phyloP scores from a whole-genome alignment of 306 rosid genomes.

The Styphnolobium japonicum region DNA sequence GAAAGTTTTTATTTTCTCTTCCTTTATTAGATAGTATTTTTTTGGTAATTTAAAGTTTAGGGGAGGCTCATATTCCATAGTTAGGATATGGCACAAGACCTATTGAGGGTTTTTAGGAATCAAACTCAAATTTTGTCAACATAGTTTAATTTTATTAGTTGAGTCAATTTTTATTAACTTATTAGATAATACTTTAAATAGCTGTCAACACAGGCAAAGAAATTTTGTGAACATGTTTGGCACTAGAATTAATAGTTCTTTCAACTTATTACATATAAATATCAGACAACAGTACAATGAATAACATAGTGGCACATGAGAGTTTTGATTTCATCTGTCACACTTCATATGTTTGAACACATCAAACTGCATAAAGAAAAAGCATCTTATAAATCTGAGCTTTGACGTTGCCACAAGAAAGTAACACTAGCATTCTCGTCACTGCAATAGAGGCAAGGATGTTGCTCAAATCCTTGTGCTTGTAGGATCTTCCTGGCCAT shows the following conservation, averaged over 20 bases:
- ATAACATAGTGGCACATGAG: not conserved
- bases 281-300: constrained; percentile 6
- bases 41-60: no score
- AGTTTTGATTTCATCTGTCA: not conserved
- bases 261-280: constrained; percentile 18
- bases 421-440: constrained; percentile 59
- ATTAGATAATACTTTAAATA: no score
- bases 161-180: no score
- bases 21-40: no score
- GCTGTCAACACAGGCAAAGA: no score
- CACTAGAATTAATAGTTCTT: not conserved
- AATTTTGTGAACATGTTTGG: not conserved
- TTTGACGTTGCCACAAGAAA: constrained; percentile 47
- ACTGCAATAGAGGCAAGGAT: constrained; percentile 85
- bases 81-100: no score
- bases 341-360: not conserved
- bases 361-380: not conserved
- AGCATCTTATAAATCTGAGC: constrained; percentile 6
- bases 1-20: no score
- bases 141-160: no score
- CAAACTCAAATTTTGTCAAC: no score
- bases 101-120: no score
- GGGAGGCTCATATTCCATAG: no score
- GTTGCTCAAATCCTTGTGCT: constrained; percentile 48
- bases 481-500: constrained; percentile 50